Base-by-base conservation (phyloP, 495 filamentous ascomycete species). In the Penicillium coffeae region DNA sequence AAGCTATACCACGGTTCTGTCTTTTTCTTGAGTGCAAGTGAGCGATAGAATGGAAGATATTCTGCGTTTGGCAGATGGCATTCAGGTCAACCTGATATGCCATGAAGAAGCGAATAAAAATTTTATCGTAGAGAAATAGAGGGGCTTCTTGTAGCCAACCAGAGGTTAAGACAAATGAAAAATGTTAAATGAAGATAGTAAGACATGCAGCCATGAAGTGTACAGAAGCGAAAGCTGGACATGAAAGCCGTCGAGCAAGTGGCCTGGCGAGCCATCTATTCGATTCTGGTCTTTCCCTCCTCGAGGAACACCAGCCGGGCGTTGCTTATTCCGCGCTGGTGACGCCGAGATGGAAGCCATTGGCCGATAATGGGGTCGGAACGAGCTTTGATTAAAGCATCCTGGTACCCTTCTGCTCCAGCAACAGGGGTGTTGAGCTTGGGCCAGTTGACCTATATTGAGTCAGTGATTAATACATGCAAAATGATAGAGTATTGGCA, bases 201-300 rank as follows among this genome's bases (percentile, higher is more conserved):
- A 57, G 50, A 57, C 42, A 62, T 52, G 51, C 50, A 59, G 55
- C 50, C 55, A 38, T 64, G 48, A 45, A 50, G 47, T 56, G 21
- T 54, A 55, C 45, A 44, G 40, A 45, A 42, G 39, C 21, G 19
- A 16, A 21, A 27, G 30, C n/a, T 35, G 39, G 39, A 38, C 16
- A 22, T 49, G 25, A 25, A 37, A 42, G 30, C 8, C 16, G 21
- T 45, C 13, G 25, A 39, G 34, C 21, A 18, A 12, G 21, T 21
- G 32, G 14, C 7, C 15, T 38, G 39, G 32, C 41, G 20, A 42
- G n/a, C n/a, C n/a, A 30, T 45, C 58, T 70, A 95, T 63, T 96
- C 90, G 53, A 93, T 89, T 69, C 92, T 87, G 73, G 95, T 96
- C 77, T 97, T 97, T 14, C 92, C 92, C 60, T 97, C 92, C 65